These are phyloP conservation scores for Carallia brachiata DNA, from an alignment of 345 rosid genomes.

Conservation along the genomic window DNA sequence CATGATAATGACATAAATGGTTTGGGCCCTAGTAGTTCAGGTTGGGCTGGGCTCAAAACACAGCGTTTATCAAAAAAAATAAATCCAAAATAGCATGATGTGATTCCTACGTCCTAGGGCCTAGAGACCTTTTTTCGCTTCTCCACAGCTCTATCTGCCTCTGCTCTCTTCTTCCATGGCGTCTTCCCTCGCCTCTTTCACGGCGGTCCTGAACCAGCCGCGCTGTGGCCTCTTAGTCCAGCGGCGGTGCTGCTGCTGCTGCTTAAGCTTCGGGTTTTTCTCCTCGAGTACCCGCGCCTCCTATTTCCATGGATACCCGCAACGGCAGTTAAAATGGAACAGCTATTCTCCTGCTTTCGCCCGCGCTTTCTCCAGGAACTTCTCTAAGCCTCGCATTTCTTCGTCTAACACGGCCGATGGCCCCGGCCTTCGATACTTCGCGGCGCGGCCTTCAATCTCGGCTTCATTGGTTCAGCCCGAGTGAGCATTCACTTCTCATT, in stretches of 20 bases:
- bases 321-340: slow-evolving; percentile 14
- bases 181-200: slow-evolving; percentile 61
- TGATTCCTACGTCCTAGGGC: too few species aligned
- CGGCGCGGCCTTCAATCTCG: slow-evolving; percentile 44
- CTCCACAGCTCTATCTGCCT: neutral
- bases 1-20: too few species aligned
- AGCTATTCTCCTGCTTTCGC: slow-evolving; percentile 36
- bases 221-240: slow-evolving; percentile 42
- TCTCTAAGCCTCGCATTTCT: slow-evolving; percentile 37
- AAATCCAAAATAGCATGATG: too few species aligned
- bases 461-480: slow-evolving; percentile 42
- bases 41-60: too few species aligned
- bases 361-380: slow-evolving; percentile 45
- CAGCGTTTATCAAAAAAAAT: too few species aligned
- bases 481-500: slow-evolving; percentile 36
- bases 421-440: slow-evolving; percentile 60
- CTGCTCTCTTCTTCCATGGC: slow-evolving; percentile 38
- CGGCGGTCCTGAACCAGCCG: slow-evolving; percentile 46
- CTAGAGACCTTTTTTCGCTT: neutral
- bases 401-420: slow-evolving; percentile 33
- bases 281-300: slow-evolving; percentile 30
- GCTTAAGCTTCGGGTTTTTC: slow-evolving; percentile 30
- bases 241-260: slow-evolving; percentile 24
- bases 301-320: slow-evolving; percentile 21
- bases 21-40: too few species aligned